Percentiles rank a stretch among this genome's conserved stretches.
These are phyloP conservation scores for Suillus subalutaceus DNA, from an alignment of 768 basidiomycete species.

Conservation along the genomic window DNA sequence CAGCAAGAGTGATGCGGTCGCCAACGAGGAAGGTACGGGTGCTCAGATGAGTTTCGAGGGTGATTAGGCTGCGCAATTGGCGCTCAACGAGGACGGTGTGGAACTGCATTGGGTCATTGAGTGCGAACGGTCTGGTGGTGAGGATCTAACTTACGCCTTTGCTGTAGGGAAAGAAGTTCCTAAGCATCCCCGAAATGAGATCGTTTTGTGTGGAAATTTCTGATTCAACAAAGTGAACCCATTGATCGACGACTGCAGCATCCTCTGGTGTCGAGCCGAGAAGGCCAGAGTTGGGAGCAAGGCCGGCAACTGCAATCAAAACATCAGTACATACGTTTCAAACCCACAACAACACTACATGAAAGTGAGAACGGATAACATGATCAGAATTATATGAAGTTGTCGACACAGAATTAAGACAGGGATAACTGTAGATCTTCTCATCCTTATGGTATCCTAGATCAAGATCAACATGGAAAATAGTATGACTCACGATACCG, in stretches of 20 bases:
- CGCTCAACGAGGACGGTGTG: constrained; percentile 59
- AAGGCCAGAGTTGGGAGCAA: constrained; percentile 79
- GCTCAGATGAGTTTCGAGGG: constrained; percentile 74
- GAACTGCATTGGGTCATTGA: constrained; percentile 41
- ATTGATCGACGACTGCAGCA: constrained; percentile 81
- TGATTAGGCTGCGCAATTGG: constrained; percentile 58
- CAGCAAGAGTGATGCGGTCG: constrained; percentile 94
- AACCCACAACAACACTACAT: neutral
- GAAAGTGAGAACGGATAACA: constrained; percentile 4
- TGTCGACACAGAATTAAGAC: constrained; percentile 69
- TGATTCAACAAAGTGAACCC: constrained; percentile 73
- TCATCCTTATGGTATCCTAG: constrained; percentile 27
- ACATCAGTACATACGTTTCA: constrained; percentile 16
- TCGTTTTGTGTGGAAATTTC: constrained; percentile 52
- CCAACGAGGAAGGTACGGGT: constrained; percentile 89
- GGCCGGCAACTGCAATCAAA: constrained; percentile 62
- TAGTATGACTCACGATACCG: constrained; percentile 67
- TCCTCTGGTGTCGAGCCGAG: constrained; percentile 69
- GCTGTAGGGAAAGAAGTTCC: constrained; percentile 68
- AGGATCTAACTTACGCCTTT: constrained; percentile 65
- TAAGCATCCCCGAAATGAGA: constrained; percentile 46
- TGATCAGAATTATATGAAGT: constrained; percentile 22
- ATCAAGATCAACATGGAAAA: constrained; percentile 4
- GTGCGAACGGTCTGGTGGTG: constrained; percentile 4
- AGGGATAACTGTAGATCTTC: constrained; percentile 68